Evolutionary conservation across 345 rosid genomes (phyloP).

Genomic region (Eucalyptus guilfoylei): DNA sequence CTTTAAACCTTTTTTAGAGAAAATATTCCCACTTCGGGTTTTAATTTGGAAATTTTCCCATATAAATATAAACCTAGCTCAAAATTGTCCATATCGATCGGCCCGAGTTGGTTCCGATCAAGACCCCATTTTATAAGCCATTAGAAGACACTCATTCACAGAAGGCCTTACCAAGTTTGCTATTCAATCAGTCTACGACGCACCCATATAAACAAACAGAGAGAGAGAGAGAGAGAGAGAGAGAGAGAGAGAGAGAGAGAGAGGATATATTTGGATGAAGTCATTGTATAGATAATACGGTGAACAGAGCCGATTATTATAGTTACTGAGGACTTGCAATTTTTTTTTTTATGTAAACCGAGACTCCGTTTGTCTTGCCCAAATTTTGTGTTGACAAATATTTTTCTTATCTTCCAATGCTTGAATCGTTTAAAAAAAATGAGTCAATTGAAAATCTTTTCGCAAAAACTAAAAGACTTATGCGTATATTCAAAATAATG

Average conservation of each 20-base stretch:
- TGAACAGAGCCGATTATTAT: background rate
- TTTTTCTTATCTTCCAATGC: no score
- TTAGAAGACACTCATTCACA: background rate
- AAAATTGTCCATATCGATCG: background rate
- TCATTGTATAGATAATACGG: background rate
- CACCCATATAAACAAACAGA: no score
- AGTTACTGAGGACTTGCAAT: background rate
- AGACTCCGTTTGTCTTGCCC: rapidly evolving
- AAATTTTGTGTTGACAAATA: background rate
- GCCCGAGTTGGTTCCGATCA: background rate
- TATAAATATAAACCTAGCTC: background rate
- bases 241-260: background rate
- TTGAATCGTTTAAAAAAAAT: background rate
- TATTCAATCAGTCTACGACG: background rate
- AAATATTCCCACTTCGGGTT: background rate
- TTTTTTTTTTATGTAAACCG: background rate
- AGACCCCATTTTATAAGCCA: background rate
- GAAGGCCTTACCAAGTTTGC: background rate
- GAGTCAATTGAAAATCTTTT: background rate
- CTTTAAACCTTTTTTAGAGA: no score
- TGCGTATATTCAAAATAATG: background rate
- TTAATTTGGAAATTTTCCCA: no score
- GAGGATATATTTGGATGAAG: background rate
- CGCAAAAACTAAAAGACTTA: background rate
- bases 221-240: background rate